Percentiles rank a stretch among this genome's conserved stretches.
Evolutionary conservation across 352 stramenopile genomes (phyloP).

Genomic region (Globisporangium nagaii): DNA sequence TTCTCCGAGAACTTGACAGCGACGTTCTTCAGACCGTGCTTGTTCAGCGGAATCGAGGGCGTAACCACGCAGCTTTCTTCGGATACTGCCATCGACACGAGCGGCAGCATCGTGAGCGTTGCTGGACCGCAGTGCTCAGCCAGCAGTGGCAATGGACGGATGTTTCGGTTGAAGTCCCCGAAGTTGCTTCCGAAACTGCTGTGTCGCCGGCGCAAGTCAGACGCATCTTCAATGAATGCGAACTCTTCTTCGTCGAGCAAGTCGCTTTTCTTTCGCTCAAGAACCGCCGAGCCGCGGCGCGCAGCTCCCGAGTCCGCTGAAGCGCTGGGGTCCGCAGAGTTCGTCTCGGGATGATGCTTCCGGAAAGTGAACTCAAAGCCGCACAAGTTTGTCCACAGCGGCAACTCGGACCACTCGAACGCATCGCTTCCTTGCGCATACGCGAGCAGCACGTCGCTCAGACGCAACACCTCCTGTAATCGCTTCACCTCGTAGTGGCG

Average conservation of each 20-base stretch:
- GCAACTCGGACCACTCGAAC: slow-evolving; percentile 47
- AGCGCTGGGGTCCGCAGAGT: neutral
- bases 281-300: neutral
- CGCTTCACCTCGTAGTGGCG: slow-evolving; percentile 69
- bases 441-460: slow-evolving; percentile 62
- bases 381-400: slow-evolving; percentile 61
- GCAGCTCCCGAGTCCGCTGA: neutral
- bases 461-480: slow-evolving; percentile 55
- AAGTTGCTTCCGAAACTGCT: slow-evolving; percentile 56
- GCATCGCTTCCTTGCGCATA: slow-evolving; percentile 14
- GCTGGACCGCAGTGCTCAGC: slow-evolving; percentile 34
- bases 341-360: neutral
- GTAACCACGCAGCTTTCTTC: slow-evolving; percentile 49
- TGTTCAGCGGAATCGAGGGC: slow-evolving; percentile 58
- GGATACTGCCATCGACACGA: slow-evolving; percentile 36
- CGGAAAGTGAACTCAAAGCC: slow-evolving; percentile 59
- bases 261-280: slow-evolving; percentile 10
- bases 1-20: slow-evolving; percentile 82
- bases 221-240: slow-evolving; percentile 71
- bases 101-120: slow-evolving; percentile 51
- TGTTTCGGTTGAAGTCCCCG: slow-evolving; percentile 28
- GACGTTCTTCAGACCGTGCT: slow-evolving; percentile 51
- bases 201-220: slow-evolving; percentile 46
- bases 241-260: slow-evolving; percentile 63
- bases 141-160: slow-evolving; percentile 42